Conservation (phyloP, 2,329 filamentous ascomycete species). For the Neopestalotiopsis clavispora region DNA sequence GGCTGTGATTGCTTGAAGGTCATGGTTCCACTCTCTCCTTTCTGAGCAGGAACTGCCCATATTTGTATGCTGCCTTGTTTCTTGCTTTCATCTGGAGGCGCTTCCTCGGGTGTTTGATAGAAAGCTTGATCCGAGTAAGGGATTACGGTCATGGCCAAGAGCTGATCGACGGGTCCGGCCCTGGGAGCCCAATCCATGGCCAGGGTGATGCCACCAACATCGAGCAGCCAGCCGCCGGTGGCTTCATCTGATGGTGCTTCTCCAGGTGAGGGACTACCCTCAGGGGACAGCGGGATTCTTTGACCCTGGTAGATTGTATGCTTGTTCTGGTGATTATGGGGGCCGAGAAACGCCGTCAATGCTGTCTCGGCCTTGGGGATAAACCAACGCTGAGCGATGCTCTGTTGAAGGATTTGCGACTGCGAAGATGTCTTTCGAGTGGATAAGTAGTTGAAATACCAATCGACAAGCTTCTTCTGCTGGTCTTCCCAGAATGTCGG, state of each 20-base stretch:
- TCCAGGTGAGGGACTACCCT: constrained; percentile 26
- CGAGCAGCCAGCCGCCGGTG: constrained; percentile 55
- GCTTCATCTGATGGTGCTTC: constrained; percentile 21
- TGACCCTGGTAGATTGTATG: constrained; percentile 30
- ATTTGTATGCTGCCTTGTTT: constrained; percentile 56
- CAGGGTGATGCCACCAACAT: constrained; percentile 58
- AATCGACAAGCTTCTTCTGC: constrained; percentile 27
- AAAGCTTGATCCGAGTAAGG: constrained; percentile 56
- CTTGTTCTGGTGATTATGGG: constrained; percentile 31
- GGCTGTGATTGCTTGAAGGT: constrained; percentile 42
- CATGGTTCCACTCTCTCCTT: constrained; percentile 34
- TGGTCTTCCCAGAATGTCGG: constrained; percentile 27
- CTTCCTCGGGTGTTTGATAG: constrained; percentile 43
- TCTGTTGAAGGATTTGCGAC: constrained; percentile 26
- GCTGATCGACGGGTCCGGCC: constrained; percentile 43
- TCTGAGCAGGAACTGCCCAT: constrained; percentile 50
- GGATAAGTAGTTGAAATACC: constrained; percentile 29
- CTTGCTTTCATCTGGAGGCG: constrained; percentile 41
- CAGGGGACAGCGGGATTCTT: constrained; percentile 30
- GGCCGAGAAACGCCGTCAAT: constrained; percentile 32
- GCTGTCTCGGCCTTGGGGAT: constrained; percentile 28
- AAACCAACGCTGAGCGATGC: constrained; percentile 29
- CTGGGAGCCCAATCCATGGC: constrained; percentile 58
- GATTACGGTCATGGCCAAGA: constrained; percentile 56
- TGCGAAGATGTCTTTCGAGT: constrained; percentile 24